Percentiles rank a stretch among this genome's conserved stretches.
phyloP scores from a whole-genome alignment of 176 grass and related monocot genomes.

The Thinopyrum elongatum region DNA sequence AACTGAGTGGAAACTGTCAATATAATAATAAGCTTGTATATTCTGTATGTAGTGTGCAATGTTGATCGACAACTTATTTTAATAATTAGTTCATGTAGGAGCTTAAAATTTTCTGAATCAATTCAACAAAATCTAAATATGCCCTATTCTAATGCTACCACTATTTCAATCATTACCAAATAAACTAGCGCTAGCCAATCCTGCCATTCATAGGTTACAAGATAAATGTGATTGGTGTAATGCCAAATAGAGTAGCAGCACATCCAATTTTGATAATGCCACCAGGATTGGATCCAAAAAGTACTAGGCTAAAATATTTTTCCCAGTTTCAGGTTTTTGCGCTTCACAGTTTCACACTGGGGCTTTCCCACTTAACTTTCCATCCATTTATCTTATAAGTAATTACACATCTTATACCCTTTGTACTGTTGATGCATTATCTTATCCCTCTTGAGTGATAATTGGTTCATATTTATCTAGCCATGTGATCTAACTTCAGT shows the following conservation, averaged over 20 bases:
- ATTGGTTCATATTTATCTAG: neutral
- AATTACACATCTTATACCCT: neutral
- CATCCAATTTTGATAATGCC: neutral
- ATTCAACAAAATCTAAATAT: neutral
- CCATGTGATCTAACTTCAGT: neutral
- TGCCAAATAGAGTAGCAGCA: neutral
- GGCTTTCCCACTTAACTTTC: neutral
- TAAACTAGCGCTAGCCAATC: neutral
- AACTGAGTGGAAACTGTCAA: neutral
- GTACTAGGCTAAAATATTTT: neutral
- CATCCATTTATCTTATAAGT: neutral
- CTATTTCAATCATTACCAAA: neutral
- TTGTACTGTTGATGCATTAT: neutral
- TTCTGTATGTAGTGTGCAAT: neutral
- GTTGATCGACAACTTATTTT: neutral
- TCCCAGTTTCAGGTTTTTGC: neutral
- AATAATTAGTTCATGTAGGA: neutral
- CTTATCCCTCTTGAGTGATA: neutral
- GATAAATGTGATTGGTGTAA: neutral
- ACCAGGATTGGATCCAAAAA: neutral
- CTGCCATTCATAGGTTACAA: neutral
- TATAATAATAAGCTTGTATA: neutral
- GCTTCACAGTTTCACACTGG: neutral
- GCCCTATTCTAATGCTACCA: neutral
- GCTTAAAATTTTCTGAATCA: neutral